phyloP scores from a whole-genome alignment of 2,329 filamentous ascomycete species.

The Verticillium dahliae region DNA sequence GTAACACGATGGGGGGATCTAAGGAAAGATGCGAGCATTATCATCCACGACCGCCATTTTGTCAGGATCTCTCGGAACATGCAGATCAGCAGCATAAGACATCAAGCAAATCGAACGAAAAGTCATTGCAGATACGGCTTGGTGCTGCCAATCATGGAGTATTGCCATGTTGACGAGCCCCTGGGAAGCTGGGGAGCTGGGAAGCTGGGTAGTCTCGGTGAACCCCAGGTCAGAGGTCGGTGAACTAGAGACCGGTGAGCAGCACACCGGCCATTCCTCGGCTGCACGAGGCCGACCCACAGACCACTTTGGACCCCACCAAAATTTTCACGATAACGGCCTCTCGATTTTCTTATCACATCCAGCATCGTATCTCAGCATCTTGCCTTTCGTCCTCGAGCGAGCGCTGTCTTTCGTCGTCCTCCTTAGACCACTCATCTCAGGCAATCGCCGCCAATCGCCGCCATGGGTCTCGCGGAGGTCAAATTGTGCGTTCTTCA shows the following conservation, averaged over 20 bases:
- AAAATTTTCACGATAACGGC: not conserved
- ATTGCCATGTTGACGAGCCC: too few relatives aligned
- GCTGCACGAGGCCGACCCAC: not conserved
- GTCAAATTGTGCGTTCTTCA: not conserved
- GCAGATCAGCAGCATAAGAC: too few relatives aligned
- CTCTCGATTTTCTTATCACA: not conserved
- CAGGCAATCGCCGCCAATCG: not conserved
- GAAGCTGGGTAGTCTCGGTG: not conserved
- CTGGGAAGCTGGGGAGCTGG: too few relatives aligned
- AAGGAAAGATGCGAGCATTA: too few relatives aligned
- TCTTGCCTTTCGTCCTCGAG: too few relatives aligned
- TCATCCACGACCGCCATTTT: too few relatives aligned
- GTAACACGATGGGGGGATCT: too few relatives aligned
- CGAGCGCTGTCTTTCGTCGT: not conserved
- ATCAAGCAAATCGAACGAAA: too few relatives aligned
- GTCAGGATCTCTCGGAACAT: too few relatives aligned
- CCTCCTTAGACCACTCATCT: not conserved
- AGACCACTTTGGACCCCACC: not conserved
- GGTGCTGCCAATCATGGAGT: too few relatives aligned
- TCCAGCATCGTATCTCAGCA: too few relatives aligned
- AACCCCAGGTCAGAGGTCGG: not conserved
- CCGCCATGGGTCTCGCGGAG: slow-evolving; percentile 1
- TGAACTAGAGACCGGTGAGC: not conserved
- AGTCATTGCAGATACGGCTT: too few relatives aligned
- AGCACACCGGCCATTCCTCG: not conserved